These are phyloP conservation scores for Pleoardoris graminearum DNA, from an alignment of 2,329 filamentous ascomycete genomes.

Conservation along the genomic window DNA sequence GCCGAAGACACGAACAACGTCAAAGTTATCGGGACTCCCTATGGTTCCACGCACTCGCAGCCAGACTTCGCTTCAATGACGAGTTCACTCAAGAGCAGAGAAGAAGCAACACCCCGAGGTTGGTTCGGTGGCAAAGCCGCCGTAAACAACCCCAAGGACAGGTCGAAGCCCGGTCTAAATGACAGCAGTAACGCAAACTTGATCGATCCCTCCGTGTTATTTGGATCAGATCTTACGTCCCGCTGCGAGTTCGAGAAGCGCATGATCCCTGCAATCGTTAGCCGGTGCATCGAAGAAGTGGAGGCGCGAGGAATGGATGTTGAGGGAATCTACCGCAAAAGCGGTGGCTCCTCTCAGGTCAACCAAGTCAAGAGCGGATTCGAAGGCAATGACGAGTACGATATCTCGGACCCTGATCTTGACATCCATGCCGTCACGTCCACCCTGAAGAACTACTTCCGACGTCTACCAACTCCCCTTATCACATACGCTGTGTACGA, in stretches of 20 bases:
- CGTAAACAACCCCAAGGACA: slow-evolving; percentile 22
- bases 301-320: slow-evolving; percentile 93
- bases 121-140: slow-evolving; percentile 41
- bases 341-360: slow-evolving; percentile 87
- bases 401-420: slow-evolving; percentile 89
- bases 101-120: slow-evolving; percentile 33
- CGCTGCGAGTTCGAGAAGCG: slow-evolving; percentile 86
- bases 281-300: slow-evolving; percentile 93
- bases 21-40: slow-evolving; percentile 54
- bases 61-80: slow-evolving; percentile 38
- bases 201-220: slow-evolving; percentile 59
- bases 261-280: slow-evolving; percentile 87
- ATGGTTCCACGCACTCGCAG: slow-evolving; percentile 42
- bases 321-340: slow-evolving; percentile 97
- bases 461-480: slow-evolving; percentile 84
- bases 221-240: slow-evolving; percentile 85
- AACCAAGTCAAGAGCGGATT: slow-evolving; percentile 91
- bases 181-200: slow-evolving; percentile 52
- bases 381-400: slow-evolving; percentile 80
- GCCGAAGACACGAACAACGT: slow-evolving; percentile 57
- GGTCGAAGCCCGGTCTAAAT: slow-evolving; percentile 40
- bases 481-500: slow-evolving; percentile 95
- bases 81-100: slow-evolving; percentile 34
- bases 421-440: slow-evolving; percentile 97
- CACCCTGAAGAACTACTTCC: slow-evolving; percentile 95